Base-by-base conservation (phyloP, 805 yeast species). In the Kregervanrija delftensis region DNA sequence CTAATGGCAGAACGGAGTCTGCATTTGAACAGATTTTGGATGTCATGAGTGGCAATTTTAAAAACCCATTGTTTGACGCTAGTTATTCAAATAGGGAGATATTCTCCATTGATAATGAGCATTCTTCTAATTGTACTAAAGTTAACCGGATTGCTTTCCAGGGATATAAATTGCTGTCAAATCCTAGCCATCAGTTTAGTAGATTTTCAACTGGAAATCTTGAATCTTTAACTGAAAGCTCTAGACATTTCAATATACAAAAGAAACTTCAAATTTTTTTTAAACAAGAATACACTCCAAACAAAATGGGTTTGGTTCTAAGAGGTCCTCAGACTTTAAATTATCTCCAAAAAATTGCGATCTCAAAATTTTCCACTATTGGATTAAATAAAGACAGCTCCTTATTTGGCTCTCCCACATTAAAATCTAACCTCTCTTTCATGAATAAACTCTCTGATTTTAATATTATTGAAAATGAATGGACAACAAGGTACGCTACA, bases 311-410 rank as follows among this genome's bases (percentile, higher is more conserved):
- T 0, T 42, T 84, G 17, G 86, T 82, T 1, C 51, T 85, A 5
- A 70, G 75, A 52, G 83, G 90, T 0, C 81, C 89, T 0, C 85
- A 81, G 45, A 78, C 90, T 0, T 50, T 83, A 32, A 80, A 79
- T 50, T 60, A 65, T 22, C 57, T 85, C 33, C 76, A 74, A 37
- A 82, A 76, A 52, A 46, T 79, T 13, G 81, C 80, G 0, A 35
- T 68, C 1, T 37, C 63, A 1, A 57, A 68, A 44, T 82, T 81
- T 52, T 57, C 66, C 13, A 64, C 58, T 31, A 55, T 76, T 9
- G 49, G 46, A 8, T n/a, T 36, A 9, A 41, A 35, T 8, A 15
- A 14, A n/a, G 35, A 39, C 14, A 32, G 16, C 11, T 8, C 33
- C 5, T 17, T 36, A 6, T 30, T 36, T 40, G 30, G 38, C 3